phyloP scores from a whole-genome alignment of 495 filamentous ascomycete species.

The Hypoxylon perforatum region DNA sequence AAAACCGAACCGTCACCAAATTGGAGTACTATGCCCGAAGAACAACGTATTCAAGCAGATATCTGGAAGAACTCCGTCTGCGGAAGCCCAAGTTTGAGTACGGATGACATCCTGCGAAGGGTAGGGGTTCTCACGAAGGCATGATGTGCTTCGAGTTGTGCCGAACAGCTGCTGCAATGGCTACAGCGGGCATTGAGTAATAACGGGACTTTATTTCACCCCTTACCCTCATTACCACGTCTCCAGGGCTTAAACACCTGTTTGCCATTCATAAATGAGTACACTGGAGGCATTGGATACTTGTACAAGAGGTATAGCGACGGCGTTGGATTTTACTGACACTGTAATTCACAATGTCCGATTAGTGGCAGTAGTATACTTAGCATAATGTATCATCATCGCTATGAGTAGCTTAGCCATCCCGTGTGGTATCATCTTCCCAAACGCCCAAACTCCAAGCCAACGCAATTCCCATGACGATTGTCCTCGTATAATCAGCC shows the following conservation, averaged over 20 bases:
- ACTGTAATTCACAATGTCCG: not conserved
- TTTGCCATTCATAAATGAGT: too few relatives aligned
- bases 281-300: not conserved
- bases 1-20: constrained; percentile 87
- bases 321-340: not conserved
- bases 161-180: too few relatives aligned
- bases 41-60: constrained; percentile 68
- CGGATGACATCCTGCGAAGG: constrained; percentile 75
- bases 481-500: not conserved
- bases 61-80: constrained; percentile 79
- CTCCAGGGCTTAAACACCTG: too few relatives aligned
- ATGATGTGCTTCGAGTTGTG: too few relatives aligned
- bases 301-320: not conserved
- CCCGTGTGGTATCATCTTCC: constrained; percentile 22
- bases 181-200: too few relatives aligned
- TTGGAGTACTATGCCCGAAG: constrained; percentile 76
- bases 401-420: not conserved
- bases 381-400: constrained; percentile 1
- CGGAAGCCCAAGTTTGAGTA: constrained; percentile 68
- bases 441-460: constrained; percentile 32
- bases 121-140: constrained; percentile 54
- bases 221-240: too few relatives aligned
- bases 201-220: too few relatives aligned
- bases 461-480: constrained; percentile 2
- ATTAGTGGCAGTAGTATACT: not conserved